Base-by-base conservation (phyloP, 805 yeast genomes). In the Pachysolen tannophilus region DNA sequence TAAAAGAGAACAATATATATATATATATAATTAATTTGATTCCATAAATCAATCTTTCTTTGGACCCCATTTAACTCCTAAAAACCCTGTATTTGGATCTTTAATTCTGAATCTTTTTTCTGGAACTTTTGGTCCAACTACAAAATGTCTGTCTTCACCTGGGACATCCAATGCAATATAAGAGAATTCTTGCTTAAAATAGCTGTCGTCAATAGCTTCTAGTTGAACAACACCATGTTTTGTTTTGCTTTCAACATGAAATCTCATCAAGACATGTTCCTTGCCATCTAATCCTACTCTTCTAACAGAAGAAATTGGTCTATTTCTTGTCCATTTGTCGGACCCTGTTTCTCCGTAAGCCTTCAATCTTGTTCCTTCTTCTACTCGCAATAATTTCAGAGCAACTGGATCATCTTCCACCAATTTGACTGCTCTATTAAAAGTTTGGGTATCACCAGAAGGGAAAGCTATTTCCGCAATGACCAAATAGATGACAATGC, bases 21-120 rank as follows among this genome's bases (percentile, higher is more conserved):
- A n/a, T n/a, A n/a, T n/a, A n/a, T n/a, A n/a, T n/a, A n/a, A n/a
- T n/a, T n/a, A n/a, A n/a, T n/a, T n/a, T n/a, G n/a, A n/a, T n/a
- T n/a, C n/a, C n/a, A 21, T 18, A 15, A 11, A 10, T 41, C 40
- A 53, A 28, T 73, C 75, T 43, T 72, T 74, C 53, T 71, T 78
- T 26, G 88, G 83, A 1, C 95, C 95, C 95, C 95, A 86, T 48
- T 74, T 78, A 33, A 85, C 77, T 20, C 95, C 94, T 40, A 85
- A 62, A 50, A 84, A 81, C 2, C 90, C 88, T 4, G 61, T 49
- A 14, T 61, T 63, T 17, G 67, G 61, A 20, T 37, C 33, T 13
- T 20, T 29, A 17, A 37, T 11, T 47, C 64, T 58, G 47, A 69
- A 52, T 50, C 63, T 64, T 58, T 59, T 75, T 34, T 46, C 56